These are phyloP conservation scores for Quercus dentata DNA, from an alignment of 306 rosid genomes.

Conservation along the genomic window DNA sequence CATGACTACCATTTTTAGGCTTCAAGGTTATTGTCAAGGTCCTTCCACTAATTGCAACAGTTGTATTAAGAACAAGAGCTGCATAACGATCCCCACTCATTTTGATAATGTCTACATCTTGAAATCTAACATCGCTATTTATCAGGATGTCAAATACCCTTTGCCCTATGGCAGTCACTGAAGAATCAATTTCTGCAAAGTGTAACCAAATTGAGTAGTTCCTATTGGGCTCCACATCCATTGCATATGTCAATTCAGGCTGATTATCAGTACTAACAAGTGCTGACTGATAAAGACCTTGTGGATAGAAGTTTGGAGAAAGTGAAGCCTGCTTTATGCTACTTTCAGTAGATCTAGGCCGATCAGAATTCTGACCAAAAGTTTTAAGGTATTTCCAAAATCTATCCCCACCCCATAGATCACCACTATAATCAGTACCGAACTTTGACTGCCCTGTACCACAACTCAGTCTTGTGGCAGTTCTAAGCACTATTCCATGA, in stretches of 20 bases:
- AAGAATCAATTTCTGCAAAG: constrained; percentile 79
- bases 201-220: constrained; percentile 95
- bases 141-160: constrained; percentile 75
- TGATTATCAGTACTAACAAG: constrained; percentile 57
- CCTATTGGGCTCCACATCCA: constrained; percentile 85
- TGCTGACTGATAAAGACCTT: constrained; percentile 73
- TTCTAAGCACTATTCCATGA: constrained; percentile 63
- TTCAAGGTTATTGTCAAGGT: constrained; percentile 61
- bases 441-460: constrained; percentile 74
- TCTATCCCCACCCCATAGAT: constrained; percentile 86
- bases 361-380: constrained; percentile 62
- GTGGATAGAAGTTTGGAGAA: constrained; percentile 88
- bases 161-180: constrained; percentile 54
- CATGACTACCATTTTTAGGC: constrained; percentile 54
- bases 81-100: constrained; percentile 66
- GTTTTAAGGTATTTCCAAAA: constrained; percentile 59
- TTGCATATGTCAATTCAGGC: constrained; percentile 62
- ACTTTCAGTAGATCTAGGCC: constrained; percentile 54
- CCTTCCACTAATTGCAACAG: constrained; percentile 75
- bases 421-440: constrained; percentile 62
- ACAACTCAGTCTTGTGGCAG: constrained; percentile 75
- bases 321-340: constrained; percentile 62
- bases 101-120: constrained; percentile 67
- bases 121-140: constrained; percentile 52
- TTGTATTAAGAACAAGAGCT: constrained; percentile 80